Base-by-base conservation (phyloP, 2,329 filamentous ascomycete species). In the Fusarium hostae region DNA sequence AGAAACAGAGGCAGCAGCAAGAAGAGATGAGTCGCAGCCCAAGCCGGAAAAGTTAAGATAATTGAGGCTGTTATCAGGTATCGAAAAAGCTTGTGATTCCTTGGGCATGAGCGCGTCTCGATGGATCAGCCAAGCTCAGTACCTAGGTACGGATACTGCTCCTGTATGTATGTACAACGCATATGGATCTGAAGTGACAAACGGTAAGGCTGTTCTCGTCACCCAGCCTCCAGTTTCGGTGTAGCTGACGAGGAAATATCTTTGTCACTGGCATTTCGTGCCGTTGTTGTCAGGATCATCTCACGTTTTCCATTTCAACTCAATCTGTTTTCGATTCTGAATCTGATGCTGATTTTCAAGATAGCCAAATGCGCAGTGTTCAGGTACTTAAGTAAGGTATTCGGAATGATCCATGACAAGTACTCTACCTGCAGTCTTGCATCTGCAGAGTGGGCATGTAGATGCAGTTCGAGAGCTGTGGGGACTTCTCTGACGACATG, bases 381-480 rank as follows among this genome's bases (percentile, higher is more conserved):
- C 18, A 35, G 22, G 40, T 50, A 24, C n/a, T 28, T 43, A 43
- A 35, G 28, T 40, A 45, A 28, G 51, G 22, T 43, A 15, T 66
- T 57, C 48, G 37, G 50, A 37, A 66, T 47, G 45, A 66, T 45
- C 64, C 65, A 72, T 58, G 55, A 65, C 55, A 39, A 47, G 44
- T 50, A 56, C 51, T 55, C 44, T 45, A 51, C 50, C 37, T 34
- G 45, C 54, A 40, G 45, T 56, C 48, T 56, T 41, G 48, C 41
- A 51, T 51, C 43, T 62, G 61, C 57, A 67, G 52, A 51, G 68
- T 66, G 65, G 65, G 48, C 60, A 72, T 58, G 50, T 32, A 72
- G 70, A 54, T 70, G 70, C 61, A 56, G 70, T 73, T 70, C 70
- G 54, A 70, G 70, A 60, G 61, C 59, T 66, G 70, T 52, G 69